phyloP scores from a whole-genome alignment of 306 rosid species.

The Fragaria ananassa region DNA sequence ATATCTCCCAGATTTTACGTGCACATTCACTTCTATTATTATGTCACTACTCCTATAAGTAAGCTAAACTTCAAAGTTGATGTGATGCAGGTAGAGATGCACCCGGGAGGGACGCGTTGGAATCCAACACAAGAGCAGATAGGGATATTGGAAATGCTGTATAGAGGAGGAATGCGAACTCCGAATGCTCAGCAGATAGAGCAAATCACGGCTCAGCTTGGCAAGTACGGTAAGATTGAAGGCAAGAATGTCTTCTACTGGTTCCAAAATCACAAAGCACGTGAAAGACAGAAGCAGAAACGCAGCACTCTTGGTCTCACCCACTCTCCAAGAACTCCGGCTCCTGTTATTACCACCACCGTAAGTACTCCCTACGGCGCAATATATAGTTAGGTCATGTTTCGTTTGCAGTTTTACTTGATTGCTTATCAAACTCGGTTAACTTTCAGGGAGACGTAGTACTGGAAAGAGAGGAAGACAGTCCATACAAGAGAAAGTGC shows the following conservation, averaged over 20 bases:
- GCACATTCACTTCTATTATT: background rate
- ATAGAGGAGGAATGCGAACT: constrained; percentile 85
- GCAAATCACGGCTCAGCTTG: constrained; percentile 69
- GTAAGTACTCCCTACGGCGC: background rate
- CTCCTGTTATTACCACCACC: constrained; percentile 27
- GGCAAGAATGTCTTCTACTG: constrained; percentile 98
- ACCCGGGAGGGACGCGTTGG: constrained; percentile 93
- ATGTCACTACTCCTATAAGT: too few relatives aligned
- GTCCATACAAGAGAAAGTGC: constrained; percentile 75
- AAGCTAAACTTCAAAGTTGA: background rate
- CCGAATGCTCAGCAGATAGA: constrained; percentile 93
- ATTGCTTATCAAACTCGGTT: background rate
- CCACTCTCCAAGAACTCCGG: constrained; percentile 56
- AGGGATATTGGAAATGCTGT: constrained; percentile 84
- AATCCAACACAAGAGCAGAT: constrained; percentile 97
- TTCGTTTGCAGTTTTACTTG: background rate
- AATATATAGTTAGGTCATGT: background rate
- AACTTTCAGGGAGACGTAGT: constrained; percentile 27
- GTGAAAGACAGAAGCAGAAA: constrained; percentile 94
- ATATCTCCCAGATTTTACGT: background rate
- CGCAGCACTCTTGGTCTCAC: constrained; percentile 56
- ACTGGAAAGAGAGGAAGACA: constrained; percentile 52
- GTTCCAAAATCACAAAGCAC: constrained; percentile 98
- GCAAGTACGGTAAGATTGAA: constrained; percentile 88
- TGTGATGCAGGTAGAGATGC: constrained; percentile 56